phyloP scores from a whole-genome alignment of 2,329 filamentous ascomycete species.

The Sporothrix euskadiensis region DNA sequence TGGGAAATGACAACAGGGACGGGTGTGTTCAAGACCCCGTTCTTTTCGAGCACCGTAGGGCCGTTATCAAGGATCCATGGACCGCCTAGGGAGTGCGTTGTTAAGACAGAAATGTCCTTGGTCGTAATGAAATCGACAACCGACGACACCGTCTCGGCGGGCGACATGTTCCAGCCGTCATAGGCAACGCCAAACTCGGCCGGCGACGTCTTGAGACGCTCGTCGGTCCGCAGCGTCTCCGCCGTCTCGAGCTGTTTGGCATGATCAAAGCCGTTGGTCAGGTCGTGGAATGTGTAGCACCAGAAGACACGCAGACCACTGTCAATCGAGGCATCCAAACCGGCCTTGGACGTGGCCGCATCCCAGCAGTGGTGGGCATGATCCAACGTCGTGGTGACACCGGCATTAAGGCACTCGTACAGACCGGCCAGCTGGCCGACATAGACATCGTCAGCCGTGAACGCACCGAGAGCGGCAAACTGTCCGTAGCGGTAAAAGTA shows the following conservation, averaged over 20 bases:
- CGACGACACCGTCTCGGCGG: conserved; percentile 1
- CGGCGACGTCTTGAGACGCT: background rate
- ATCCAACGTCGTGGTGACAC: background rate
- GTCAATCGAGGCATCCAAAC: background rate
- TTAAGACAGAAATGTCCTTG: background rate
- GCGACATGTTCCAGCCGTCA: conserved; percentile 4
- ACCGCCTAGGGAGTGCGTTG: conserved; percentile 1
- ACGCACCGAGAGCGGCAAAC: background rate
- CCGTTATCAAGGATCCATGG: background rate
- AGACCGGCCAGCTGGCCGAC: background rate
- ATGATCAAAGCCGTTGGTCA: conserved; percentile 1
- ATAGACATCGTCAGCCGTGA: conserved; percentile 6
- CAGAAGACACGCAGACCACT: conserved; percentile 1
- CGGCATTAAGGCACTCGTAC: conserved; percentile 8
- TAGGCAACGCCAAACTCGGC: background rate
- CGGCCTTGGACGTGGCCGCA: background rate
- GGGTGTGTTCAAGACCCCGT: background rate
- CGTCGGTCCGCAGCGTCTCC: background rate
- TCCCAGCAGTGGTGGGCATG: conserved; percentile 11
- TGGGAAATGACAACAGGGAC: conserved; percentile 1
- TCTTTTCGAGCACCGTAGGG: background rate
- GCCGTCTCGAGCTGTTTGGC: background rate
- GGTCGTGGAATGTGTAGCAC: conserved; percentile 3
- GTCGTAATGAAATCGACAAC: background rate
- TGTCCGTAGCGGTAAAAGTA: conserved; percentile 11